Evolutionary conservation across 768 basidiomycete genomes (phyloP).

Genomic region (Coprinopsis strossmayeri): DNA sequence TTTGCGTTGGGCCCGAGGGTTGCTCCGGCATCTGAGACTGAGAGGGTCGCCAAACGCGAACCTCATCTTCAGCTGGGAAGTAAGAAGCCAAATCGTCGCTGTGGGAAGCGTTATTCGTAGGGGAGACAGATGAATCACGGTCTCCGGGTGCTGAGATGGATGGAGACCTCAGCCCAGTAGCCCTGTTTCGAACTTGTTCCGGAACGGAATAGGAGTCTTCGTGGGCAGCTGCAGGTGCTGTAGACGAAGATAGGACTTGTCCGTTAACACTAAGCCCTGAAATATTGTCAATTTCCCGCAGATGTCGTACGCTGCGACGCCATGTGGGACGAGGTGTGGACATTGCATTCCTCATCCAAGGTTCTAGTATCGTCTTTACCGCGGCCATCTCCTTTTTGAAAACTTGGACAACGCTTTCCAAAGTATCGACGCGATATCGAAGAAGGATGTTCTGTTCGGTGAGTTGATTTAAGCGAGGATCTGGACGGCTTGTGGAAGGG

Average conservation of each 20-base stretch:
- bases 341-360: slow-evolving; percentile 22
- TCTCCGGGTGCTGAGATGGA: background rate
- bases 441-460: slow-evolving; percentile 62
- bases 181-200: background rate
- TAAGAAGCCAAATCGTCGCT: slow-evolving; percentile 5
- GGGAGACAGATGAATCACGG: background rate
- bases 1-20: background rate
- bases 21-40: background rate
- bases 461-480: slow-evolving; percentile 32
- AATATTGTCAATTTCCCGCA: background rate
- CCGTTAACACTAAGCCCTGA: too few relatives aligned
- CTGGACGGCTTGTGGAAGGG: background rate
- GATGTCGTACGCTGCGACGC: background rate
- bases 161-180: background rate
- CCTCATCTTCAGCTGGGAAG: slow-evolving; percentile 8
- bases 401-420: slow-evolving; percentile 49
- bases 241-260: too few relatives aligned
- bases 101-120: background rate
- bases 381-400: slow-evolving; percentile 51
- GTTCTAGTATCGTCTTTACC: slow-evolving; percentile 56
- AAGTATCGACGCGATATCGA: slow-evolving; percentile 46
- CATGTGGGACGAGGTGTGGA: background rate
- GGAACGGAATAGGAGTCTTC: background rate
- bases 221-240: background rate
- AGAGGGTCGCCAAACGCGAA: slow-evolving; percentile 5